A percentile compares a stretch with the other conserved stretches of the same genome.
Evolutionary conservation across 2,329 filamentous ascomycete species (phyloP).

Genomic region (Sphaerulina vaccinii): DNA sequence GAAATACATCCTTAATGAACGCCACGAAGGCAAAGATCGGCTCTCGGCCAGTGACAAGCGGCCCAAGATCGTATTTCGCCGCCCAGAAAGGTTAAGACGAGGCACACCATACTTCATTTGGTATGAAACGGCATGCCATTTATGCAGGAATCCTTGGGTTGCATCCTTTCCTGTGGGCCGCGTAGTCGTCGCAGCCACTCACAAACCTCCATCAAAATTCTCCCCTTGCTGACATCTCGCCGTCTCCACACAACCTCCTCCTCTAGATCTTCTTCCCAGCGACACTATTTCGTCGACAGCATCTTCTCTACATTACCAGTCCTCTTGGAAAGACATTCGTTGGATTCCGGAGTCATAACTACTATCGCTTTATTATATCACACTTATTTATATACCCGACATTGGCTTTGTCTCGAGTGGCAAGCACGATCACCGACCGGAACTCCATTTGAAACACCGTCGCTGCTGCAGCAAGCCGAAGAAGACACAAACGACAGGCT

Average conservation of each 20-base stretch:
- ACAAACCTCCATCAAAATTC: constrained; percentile 1
- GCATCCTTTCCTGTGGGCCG: too few species aligned
- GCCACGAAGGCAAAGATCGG: constrained; percentile 7
- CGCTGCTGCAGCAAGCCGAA: constrained; percentile 9
- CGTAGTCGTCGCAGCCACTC: too few species aligned
- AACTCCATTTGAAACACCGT: constrained; percentile 3
- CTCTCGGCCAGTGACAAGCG: constrained; percentile 8
- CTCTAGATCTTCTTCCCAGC: background rate
- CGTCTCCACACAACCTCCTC: too few species aligned
- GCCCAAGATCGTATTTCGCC: too few species aligned
- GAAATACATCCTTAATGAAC: background rate
- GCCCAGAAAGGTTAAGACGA: too few species aligned
- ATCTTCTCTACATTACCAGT: background rate
- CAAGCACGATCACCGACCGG: constrained; percentile 8
- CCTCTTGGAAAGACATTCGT: constrained; percentile 13
- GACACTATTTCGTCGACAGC: background rate
- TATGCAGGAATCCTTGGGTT: too few species aligned
- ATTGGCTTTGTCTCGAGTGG: constrained; percentile 13
- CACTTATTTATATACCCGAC: constrained; percentile 3
- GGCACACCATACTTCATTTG: too few species aligned
- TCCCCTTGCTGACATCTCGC: too few species aligned
- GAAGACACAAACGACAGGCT: constrained; percentile 5
- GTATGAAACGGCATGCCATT: too few species aligned
- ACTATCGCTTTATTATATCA: background rate
- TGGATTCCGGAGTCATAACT: constrained; percentile 6